Evolutionary conservation across 495 filamentous ascomycete genomes (phyloP).

Genomic region (Aspergillus egyptiacus): DNA sequence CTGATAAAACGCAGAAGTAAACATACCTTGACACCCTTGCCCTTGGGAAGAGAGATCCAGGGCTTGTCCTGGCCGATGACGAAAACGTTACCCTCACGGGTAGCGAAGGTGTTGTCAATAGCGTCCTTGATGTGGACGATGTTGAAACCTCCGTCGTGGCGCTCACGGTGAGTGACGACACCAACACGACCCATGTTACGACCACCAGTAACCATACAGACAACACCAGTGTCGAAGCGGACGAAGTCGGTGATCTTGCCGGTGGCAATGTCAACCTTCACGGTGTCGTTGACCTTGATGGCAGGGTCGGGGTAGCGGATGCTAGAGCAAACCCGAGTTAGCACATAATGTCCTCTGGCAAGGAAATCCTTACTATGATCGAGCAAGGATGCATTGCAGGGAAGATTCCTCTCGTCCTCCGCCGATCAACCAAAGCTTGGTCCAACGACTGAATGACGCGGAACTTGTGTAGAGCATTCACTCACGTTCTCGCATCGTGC

Average conservation of each 20-base stretch:
- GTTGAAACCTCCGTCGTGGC: constrained; percentile 99
- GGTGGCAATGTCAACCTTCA: constrained; percentile 94
- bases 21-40: constrained; percentile 94
- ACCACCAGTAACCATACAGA: constrained; percentile 97
- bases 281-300: constrained; percentile 99
- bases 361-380: constrained; percentile 30
- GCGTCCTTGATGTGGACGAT: constrained; percentile 99
- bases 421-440: constrained; percentile 87
- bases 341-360: constrained; percentile 30
- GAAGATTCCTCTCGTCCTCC: constrained; percentile 38
- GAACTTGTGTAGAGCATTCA: constrained; percentile 59
- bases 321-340: constrained; percentile 48
- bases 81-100: constrained; percentile 97
- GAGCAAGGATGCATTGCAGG: constrained; percentile 14
- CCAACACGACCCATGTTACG: constrained; percentile 99
- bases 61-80: constrained; percentile 97
- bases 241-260: constrained; percentile 97
- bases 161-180: constrained; percentile 99
- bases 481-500: constrained; percentile 99
- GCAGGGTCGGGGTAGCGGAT: constrained; percentile 97
- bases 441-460: constrained; percentile 99
- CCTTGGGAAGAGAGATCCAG: constrained; percentile 98
- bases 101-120: constrained; percentile 98
- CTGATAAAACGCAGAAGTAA: neutral
- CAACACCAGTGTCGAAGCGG: constrained; percentile 93